These are phyloP conservation scores for Citrus maxima DNA, from an alignment of 345 rosid genomes.

Conservation along the genomic window DNA sequence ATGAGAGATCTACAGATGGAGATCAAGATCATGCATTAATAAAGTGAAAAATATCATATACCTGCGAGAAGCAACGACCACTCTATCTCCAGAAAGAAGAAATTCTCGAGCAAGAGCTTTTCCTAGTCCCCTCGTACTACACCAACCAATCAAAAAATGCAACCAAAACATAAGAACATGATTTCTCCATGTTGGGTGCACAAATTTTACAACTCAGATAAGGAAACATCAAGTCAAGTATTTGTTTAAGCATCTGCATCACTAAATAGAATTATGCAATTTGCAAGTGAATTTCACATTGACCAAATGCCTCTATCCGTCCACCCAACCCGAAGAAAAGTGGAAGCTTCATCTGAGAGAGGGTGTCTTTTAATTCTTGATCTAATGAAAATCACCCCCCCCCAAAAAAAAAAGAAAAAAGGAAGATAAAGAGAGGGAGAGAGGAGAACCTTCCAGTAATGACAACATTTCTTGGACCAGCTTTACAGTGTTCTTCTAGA, in stretches of 20 bases:
- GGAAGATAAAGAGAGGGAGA: not conserved
- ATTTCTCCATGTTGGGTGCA: not conserved
- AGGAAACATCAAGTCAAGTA: not conserved
- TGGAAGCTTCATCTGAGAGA: not conserved
- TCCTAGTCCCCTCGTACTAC: slow-evolving; percentile 86
- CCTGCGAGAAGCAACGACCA: slow-evolving; percentile 93
- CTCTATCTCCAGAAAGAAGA: slow-evolving; percentile 89
- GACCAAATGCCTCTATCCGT: not conserved
- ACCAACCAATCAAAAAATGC: slow-evolving; percentile 22
- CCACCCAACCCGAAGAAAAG: not conserved
- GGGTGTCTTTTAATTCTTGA: not conserved
- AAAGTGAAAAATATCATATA: slow-evolving; percentile 7
- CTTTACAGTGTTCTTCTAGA: slow-evolving; percentile 87
- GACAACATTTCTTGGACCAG: slow-evolving; percentile 93
- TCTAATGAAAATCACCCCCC: not conserved
- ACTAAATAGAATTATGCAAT: not conserved
- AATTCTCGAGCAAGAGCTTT: slow-evolving; percentile 98
- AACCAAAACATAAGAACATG: slow-evolving; percentile 1
- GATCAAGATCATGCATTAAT: not conserved
- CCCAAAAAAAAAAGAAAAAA: not conserved
- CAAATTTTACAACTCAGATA: not conserved
- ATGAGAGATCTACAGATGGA: slow-evolving; percentile 8
- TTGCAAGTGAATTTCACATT: not conserved
- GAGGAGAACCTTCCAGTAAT: slow-evolving; percentile 80
- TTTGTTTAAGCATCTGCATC: slow-evolving; percentile 3